Percentiles rank a stretch among this genome's conserved stretches.
Evolutionary conservation across 2,329 filamentous ascomycete genomes (phyloP).

Genomic region (Cryoendolithus antarcticus): DNA sequence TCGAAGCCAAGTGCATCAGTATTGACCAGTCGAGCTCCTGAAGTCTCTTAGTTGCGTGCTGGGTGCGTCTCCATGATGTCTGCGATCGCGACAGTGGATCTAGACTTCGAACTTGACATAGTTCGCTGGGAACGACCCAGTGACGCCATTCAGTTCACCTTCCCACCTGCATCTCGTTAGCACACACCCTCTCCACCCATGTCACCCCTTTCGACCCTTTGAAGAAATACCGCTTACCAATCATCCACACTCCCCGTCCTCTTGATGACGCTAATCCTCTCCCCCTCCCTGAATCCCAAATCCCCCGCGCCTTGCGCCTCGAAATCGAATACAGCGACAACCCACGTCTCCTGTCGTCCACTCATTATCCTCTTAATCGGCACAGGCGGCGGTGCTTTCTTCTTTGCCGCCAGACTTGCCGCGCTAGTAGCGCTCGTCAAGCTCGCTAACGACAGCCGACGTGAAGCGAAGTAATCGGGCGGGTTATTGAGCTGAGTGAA

Average conservation of each 20-base stretch:
- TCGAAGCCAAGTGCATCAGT: conserved; percentile 78
- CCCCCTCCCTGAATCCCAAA: conserved; percentile 62
- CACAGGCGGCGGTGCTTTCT: conserved; percentile 65
- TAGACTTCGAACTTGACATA: conserved; percentile 35
- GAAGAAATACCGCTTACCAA: conserved; percentile 42
- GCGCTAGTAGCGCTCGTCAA: conserved; percentile 5
- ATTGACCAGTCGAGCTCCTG: conserved; percentile 40
- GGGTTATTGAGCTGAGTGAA: conserved; percentile 15
- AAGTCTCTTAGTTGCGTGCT: too few species aligned
- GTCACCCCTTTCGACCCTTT: too few species aligned
- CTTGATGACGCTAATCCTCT: conserved; percentile 63
- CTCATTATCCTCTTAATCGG: conserved; percentile 46
- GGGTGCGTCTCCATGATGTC: too few species aligned
- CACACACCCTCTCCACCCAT: too few species aligned
- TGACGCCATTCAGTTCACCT: conserved; percentile 56
- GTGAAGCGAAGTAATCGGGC: conserved; percentile 18
- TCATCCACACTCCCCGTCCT: conserved; percentile 71
- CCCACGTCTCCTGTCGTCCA: conserved; percentile 28
- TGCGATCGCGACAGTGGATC: too few species aligned
- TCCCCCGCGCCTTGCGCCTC: conserved; percentile 57
- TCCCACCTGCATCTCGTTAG: conserved; percentile 37
- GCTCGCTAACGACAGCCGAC: too few species aligned
- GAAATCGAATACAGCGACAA: conserved; percentile 63
- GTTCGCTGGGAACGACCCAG: conserved; percentile 71
- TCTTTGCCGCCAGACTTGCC: conserved; percentile 39